Conservation (phyloP, 768 basidiomycete genomes). For the Auriscalpium microsporum region DNA sequence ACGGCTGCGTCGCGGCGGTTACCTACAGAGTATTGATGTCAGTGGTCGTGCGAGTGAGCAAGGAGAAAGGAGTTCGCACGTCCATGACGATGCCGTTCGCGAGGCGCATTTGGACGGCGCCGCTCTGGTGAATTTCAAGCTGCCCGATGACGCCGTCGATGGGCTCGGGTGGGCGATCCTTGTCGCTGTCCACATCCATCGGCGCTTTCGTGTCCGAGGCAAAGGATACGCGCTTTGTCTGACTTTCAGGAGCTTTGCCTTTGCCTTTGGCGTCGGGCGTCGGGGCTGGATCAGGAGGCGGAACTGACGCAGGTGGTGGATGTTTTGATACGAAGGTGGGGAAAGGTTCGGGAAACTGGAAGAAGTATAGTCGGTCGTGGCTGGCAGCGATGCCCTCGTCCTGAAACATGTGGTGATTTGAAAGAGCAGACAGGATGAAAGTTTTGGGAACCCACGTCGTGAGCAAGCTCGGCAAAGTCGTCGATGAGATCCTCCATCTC, state of each 20-base stretch:
- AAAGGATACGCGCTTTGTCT: slow-evolving; percentile 54
- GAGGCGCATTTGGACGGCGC: slow-evolving; percentile 79
- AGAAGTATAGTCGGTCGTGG: slow-evolving; percentile 73
- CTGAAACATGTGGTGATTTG: neutral
- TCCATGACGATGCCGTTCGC: slow-evolving; percentile 76
- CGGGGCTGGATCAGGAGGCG: too few relatives aligned
- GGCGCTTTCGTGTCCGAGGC: slow-evolving; percentile 48
- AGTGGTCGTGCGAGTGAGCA: neutral
- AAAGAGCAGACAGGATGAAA: neutral
- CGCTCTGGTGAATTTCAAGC: slow-evolving; percentile 79
- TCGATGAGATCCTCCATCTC: slow-evolving; percentile 71
- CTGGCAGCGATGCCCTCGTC: slow-evolving; percentile 39
- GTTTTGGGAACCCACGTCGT: slow-evolving; percentile 2
- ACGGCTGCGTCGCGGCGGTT: slow-evolving; percentile 71
- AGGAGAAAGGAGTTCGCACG: slow-evolving; percentile 35
- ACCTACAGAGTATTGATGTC: slow-evolving; percentile 38
- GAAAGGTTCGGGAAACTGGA: slow-evolving; percentile 86
- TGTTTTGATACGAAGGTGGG: slow-evolving; percentile 52
- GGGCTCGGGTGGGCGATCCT: slow-evolving; percentile 14
- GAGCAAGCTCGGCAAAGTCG: slow-evolving; percentile 49
- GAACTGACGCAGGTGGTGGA: slow-evolving; percentile 12
- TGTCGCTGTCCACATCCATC: slow-evolving; percentile 19
- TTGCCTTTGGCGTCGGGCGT: slow-evolving; percentile 16
- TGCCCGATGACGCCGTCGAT: slow-evolving; percentile 78
- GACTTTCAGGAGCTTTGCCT: slow-evolving; percentile 9